Evolutionary conservation across 2,329 filamentous ascomycete species (phyloP), one percentile per base, ranked within the genome.

Genomic region (Leptographium radiaticola): DNA sequence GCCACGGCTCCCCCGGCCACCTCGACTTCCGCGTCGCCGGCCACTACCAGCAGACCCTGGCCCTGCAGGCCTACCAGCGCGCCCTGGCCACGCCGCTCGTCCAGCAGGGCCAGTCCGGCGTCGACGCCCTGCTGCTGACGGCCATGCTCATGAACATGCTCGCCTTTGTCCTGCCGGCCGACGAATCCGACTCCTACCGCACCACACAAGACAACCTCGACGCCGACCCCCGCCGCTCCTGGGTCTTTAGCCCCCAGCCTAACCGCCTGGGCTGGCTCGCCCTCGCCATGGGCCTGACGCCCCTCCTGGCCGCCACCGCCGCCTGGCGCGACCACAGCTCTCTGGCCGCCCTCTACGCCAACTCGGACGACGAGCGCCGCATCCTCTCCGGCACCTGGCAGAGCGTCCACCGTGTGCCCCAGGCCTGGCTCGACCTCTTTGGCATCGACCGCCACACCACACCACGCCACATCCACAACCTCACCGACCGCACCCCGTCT

Each of bases 101-200:
- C 6, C 36, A 18, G 16, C 58, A 59, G 33, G 59, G 59, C 15
- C 56, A 60, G 50, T 25, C 48, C 6, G 60, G 59, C 33, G 55
- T 58, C 42, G 59, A 60, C 25, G 56, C 55, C 9, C 54, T 63
- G 44, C 51, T 63, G 31, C 50, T 61, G 39, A 61, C 59, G 2
- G 58, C 59, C 45, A 59, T 61, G 57, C 51, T 61, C 20, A 57
- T 61, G 48, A 63, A 61, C 57, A 54, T 59, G 55, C 53, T 63
- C 33, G 36, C 59, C 38, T 61, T 62, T 47, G 51, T 56, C 13
- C 51, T 63, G 51, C 60, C 60, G 6, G 25, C 53, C 2, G 60
- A 62, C 20, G 54, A 56, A 16, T 49, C 48, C 25, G 58, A 57
- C 39, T 10, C 38, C 12, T 25, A 25, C 25, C 20, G 34, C 44